Evolutionary conservation across 345 rosid species (phyloP), one percentile per base, ranked within the genome.

Genomic region (Garcia nutans): DNA sequence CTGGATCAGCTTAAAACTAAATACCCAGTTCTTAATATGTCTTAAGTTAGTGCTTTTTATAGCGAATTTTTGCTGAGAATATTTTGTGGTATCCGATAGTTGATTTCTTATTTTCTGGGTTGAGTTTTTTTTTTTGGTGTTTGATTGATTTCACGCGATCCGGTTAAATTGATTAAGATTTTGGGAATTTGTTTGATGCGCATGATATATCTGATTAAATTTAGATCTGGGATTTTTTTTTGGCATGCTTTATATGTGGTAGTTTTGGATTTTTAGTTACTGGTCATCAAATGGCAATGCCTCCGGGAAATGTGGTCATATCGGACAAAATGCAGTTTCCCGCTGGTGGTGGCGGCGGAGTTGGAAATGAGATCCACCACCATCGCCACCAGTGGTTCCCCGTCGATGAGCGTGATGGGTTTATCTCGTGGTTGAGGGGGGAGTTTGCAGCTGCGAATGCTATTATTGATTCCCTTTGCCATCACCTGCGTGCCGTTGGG

Each of bases 391-490:
- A 74, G 76, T 91, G 94, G 93, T 85, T 87, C 72, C 86, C 83
- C 0, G 73, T 81, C 49, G 98, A 90, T 62, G 97, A 88, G 84
- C 82, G 97, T 15, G 99, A 96, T 44, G 88, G 84, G 68, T 92
- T 93, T 54, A 91, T 93, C 72, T 84, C 88, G 17, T 96, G 99
- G 99, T 72, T 96, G 68, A 87, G 95, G 13, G 87, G 93, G 62
- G 98, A 96, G 80, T 93, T 96, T 10, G 98, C 98, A 0, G 97
- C 99, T 1, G 93, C 99, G 68, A 96, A 96, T 70, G 93, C 97
- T 8, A 93, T 93, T 5, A 92, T 96, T 54, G 95, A 93, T 77
- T 81, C 87, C 10, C 88, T 96, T 23, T 89, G 92, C 67, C 88
- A 89, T 5, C 98, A 96, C 78, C 73, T 96, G 65, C 74, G 84